A percentile compares a stretch with the other conserved stretches of the same genome.
Conservation (phyloP, 352 stramenopile genomes). For the Achlya hypogyna region DNA sequence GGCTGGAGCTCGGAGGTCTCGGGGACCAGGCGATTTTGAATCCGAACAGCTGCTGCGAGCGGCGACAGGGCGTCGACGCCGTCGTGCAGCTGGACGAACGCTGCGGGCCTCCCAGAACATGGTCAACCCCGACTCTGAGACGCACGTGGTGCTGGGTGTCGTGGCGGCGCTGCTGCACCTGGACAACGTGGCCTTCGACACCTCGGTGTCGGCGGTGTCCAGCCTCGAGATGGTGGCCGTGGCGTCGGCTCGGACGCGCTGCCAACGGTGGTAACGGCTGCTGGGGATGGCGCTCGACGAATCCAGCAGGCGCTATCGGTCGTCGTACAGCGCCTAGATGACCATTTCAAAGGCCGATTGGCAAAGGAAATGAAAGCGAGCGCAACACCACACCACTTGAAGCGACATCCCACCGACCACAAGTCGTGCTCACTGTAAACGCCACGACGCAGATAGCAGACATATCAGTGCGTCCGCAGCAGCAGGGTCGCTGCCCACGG, state of each 20-base stretch:
- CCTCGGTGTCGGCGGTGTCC: constrained; percentile 16
- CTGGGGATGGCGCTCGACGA: constrained; percentile 76
- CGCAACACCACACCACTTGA: too few relatives aligned
- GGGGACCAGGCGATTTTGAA: constrained; percentile 85
- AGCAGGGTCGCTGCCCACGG: too few relatives aligned
- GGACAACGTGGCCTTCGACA: constrained; percentile 89
- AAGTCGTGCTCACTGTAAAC: too few relatives aligned
- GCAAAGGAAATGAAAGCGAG: too few relatives aligned
- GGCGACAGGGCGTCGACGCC: constrained; percentile 42
- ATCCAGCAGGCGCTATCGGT: too few relatives aligned
- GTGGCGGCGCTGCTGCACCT: constrained; percentile 89
- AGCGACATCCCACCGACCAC: too few relatives aligned
- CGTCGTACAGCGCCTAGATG: too few relatives aligned
- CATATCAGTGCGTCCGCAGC: too few relatives aligned
- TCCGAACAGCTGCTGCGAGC: constrained; percentile 65
- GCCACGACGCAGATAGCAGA: too few relatives aligned
- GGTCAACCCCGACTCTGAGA: constrained; percentile 41
- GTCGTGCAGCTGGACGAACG: constrained; percentile 49
- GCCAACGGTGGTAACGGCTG: constrained; percentile 43
- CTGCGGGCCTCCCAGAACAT: constrained; percentile 69
- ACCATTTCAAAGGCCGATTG: too few relatives aligned
- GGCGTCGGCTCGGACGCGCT: constrained; percentile 1
- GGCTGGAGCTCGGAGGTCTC: constrained; percentile 48
- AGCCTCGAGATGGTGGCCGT: constrained; percentile 12
- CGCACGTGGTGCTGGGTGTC: constrained; percentile 52